phyloP scores from a whole-genome alignment of 768 basidiomycete genomes.

The Fistulinella prunicolor region DNA sequence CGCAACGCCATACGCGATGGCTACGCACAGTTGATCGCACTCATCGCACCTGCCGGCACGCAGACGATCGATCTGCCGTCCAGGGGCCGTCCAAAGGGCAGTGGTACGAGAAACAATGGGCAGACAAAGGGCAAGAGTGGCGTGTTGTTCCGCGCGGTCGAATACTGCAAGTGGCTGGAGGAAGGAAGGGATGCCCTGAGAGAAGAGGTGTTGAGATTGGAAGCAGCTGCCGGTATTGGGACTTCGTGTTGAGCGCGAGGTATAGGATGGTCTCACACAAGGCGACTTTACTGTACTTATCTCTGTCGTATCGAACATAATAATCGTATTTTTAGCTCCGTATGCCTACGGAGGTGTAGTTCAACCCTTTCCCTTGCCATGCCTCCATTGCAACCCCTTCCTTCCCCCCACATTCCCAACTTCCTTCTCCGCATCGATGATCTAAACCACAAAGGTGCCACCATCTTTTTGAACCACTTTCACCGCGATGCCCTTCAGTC shows the following conservation, averaged over 20 bases:
- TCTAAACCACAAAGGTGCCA: constrained; percentile 54
- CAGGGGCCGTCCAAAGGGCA: constrained; percentile 78
- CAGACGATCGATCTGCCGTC: constrained; percentile 72
- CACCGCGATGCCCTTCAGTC: constrained; percentile 37
- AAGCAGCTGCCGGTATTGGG: constrained; percentile 59
- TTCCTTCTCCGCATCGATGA: constrained; percentile 57
- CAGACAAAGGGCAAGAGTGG: constrained; percentile 87
- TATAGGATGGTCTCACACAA: too few relatives aligned
- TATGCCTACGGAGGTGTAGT: constrained; percentile 1
- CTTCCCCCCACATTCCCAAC: constrained; percentile 53
- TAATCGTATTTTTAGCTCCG: constrained; percentile 8
- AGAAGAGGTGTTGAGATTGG: constrained; percentile 64
- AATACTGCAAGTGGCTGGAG: constrained; percentile 85
- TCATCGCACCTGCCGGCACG: constrained; percentile 78
- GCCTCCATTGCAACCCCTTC: constrained; percentile 22
- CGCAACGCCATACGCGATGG: constrained; percentile 90
- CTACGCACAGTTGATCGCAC: constrained; percentile 78
- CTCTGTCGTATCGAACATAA: neutral
- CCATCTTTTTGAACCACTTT: constrained; percentile 53
- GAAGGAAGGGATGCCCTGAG: constrained; percentile 70
- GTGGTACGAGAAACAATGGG: constrained; percentile 59
- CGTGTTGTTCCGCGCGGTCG: constrained; percentile 81
- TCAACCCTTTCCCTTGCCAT: constrained; percentile 9
- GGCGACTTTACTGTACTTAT: neutral
- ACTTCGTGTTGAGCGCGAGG: constrained; percentile 6